A percentile compares a stretch with the other conserved stretches of the same genome.
These are phyloP conservation scores for Pseudocercospora crystallina DNA, from an alignment of 2,329 filamentous ascomycete species.

Conservation along the genomic window DNA sequence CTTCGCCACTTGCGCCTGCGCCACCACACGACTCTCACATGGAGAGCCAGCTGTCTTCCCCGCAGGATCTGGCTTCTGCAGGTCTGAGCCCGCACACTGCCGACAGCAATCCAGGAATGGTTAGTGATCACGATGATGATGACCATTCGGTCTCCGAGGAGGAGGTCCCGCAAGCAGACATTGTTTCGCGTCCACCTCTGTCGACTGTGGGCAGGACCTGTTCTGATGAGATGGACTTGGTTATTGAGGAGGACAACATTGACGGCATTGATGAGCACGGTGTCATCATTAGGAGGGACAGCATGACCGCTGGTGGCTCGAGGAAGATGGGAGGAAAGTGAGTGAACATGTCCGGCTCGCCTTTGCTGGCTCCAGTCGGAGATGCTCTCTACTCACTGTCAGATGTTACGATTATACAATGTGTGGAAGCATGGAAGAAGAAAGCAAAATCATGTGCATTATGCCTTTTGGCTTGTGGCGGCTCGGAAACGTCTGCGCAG, in stretches of 20 bases:
- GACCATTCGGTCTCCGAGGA: constrained; percentile 38
- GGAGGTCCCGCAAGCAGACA: constrained; percentile 27
- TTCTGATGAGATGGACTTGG: constrained; percentile 35
- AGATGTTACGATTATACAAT: constrained; percentile 15
- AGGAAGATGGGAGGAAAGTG: constrained; percentile 23
- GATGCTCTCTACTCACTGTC: constrained; percentile 1
- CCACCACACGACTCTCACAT: constrained; percentile 15
- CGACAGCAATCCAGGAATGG: constrained; percentile 51
- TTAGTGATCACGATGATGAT: constrained; percentile 53
- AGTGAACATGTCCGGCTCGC: not conserved
- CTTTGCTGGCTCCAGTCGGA: not conserved
- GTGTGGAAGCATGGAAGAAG: not conserved
- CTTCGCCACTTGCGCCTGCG: constrained; percentile 31
- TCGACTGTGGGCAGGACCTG: constrained; percentile 25
- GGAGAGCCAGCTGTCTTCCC: constrained; percentile 31
- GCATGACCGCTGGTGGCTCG: constrained; percentile 30
- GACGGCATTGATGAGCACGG: constrained; percentile 33
- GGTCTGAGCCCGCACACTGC: constrained; percentile 49
- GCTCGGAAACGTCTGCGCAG: too few relatives aligned
- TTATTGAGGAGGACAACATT: constrained; percentile 37
- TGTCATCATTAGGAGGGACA: constrained; percentile 36
- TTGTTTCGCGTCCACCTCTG: constrained; percentile 23
- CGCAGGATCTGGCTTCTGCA: constrained; percentile 25
- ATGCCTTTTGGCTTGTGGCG: not conserved
- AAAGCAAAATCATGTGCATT: too few relatives aligned